A percentile compares a stretch with the other conserved stretches of the same genome.
phyloP scores from a whole-genome alignment of 176 grass and related monocot species.

The Typha latifolia region DNA sequence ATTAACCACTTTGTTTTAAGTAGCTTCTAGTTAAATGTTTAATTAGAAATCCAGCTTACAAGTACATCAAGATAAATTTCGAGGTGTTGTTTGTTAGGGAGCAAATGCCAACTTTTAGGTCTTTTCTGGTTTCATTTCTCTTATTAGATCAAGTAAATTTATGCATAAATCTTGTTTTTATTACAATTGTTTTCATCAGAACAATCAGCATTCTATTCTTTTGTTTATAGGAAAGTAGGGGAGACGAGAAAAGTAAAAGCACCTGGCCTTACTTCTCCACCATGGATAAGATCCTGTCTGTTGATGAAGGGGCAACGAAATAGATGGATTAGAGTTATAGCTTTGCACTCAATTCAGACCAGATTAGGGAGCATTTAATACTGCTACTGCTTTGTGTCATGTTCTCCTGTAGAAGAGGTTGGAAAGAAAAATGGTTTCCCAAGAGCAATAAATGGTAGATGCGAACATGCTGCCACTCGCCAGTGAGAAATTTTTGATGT shows the following conservation, averaged over 20 bases:
- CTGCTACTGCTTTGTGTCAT: background rate
- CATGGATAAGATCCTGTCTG: conserved; percentile 58
- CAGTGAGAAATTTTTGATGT: too few relatives aligned
- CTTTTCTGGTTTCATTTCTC: too few relatives aligned
- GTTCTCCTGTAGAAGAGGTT: background rate
- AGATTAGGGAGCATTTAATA: background rate
- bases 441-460: too few relatives aligned
- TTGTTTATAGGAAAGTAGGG: conserved; percentile 60
- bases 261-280: conserved; percentile 60
- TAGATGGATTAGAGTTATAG: conserved; percentile 20
- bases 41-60: too few relatives aligned
- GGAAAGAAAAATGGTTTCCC: background rate
- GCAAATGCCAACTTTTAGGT: too few relatives aligned
- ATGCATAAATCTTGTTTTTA: background rate
- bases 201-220: conserved; percentile 6
- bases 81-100: too few relatives aligned
- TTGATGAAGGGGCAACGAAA: conserved; percentile 46
- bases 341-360: conserved; percentile 1
- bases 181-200: background rate
- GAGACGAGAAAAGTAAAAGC: conserved; percentile 50
- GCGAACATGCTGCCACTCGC: too few relatives aligned
- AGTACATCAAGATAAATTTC: too few relatives aligned
- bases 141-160: background rate
- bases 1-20: too few relatives aligned
- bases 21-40: too few relatives aligned